A percentile compares a stretch with the other conserved stretches of the same genome.
Evolutionary conservation across 2,329 filamentous ascomycete species (phyloP).

Genomic region (Monilinia fructigena): DNA sequence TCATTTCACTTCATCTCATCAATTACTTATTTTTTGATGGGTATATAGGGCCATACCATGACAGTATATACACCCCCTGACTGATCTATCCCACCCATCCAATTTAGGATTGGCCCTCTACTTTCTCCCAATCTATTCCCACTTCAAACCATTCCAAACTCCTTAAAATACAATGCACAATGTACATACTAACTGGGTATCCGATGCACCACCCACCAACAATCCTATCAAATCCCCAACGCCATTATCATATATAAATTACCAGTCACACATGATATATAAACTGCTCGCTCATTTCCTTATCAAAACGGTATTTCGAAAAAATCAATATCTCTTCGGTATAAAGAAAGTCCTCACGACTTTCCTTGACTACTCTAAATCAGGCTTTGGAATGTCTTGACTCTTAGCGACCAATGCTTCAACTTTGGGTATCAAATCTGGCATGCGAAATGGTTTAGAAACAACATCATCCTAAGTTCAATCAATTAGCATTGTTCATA

Average conservation of each 20-base stretch:
- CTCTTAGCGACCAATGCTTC: slow-evolving; percentile 45
- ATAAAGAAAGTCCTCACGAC: too few relatives aligned
- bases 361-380: background rate
- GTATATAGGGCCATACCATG: background rate
- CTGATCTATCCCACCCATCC: background rate
- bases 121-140: background rate
- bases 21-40: too few relatives aligned
- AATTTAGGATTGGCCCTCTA: background rate
- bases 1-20: too few relatives aligned
- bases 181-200: slow-evolving; percentile 9
- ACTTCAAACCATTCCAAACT: background rate
- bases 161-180: slow-evolving; percentile 1
- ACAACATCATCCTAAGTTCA: slow-evolving; percentile 66
- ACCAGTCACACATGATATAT: background rate
- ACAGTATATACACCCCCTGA: background rate
- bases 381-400: background rate
- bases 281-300: background rate
- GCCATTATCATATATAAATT: background rate
- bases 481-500: slow-evolving; percentile 28
- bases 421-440: slow-evolving; percentile 68
- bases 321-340: background rate
- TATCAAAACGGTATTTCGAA: too few relatives aligned
- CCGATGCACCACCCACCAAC: background rate
- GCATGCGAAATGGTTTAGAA: slow-evolving; percentile 75
- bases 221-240: background rate